Percentiles rank a stretch among this genome's conserved stretches.
phyloP scores from a whole-genome alignment of 371 early-diverging fungal species.

The Syncephalastrum sp. region DNA sequence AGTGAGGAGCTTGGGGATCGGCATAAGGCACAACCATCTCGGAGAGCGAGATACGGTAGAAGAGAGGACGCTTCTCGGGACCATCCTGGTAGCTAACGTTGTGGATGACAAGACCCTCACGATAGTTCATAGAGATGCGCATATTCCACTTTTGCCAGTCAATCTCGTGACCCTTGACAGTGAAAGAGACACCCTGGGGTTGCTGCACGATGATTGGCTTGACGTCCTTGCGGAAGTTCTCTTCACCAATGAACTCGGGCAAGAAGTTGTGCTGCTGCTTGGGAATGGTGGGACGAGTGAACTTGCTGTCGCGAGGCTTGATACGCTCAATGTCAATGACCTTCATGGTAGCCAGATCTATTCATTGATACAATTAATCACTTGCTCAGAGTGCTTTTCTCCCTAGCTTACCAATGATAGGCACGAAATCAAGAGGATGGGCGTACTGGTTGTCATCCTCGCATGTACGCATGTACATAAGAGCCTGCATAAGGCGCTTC shows the following conservation, averaged over 20 bases:
- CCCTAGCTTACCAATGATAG: constrained; percentile 40
- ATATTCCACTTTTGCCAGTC: constrained; percentile 62
- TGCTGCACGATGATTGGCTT: constrained; percentile 56
- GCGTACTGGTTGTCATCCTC: constrained; percentile 57
- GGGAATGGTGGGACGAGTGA: constrained; percentile 50
- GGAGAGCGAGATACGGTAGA: constrained; percentile 50
- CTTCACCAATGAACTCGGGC: constrained; percentile 49
- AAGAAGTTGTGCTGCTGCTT: constrained; percentile 46
- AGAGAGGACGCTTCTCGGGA: constrained; percentile 42
- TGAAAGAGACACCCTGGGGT: constrained; percentile 55
- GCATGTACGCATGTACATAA: constrained; percentile 55
- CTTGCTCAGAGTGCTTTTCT: constrained; percentile 1
- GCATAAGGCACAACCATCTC: constrained; percentile 62
- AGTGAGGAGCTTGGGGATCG: constrained; percentile 45
- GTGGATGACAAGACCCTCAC: constrained; percentile 57
- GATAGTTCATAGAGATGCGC: constrained; percentile 56
- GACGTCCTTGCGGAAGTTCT: constrained; percentile 47
- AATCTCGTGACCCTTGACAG: constrained; percentile 47
- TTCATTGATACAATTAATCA: constrained; percentile 1
- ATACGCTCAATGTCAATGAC: constrained; percentile 48
- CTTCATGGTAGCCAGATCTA: constrained; percentile 45
- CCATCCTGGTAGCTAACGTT: constrained; percentile 53
- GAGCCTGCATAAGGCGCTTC: constrained; percentile 48
- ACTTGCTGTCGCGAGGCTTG: constrained; percentile 43
- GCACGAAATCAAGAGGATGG: constrained; percentile 54